Conservation (phyloP, 768 basidiomycete genomes). For the Pleurotus djamor region DNA sequence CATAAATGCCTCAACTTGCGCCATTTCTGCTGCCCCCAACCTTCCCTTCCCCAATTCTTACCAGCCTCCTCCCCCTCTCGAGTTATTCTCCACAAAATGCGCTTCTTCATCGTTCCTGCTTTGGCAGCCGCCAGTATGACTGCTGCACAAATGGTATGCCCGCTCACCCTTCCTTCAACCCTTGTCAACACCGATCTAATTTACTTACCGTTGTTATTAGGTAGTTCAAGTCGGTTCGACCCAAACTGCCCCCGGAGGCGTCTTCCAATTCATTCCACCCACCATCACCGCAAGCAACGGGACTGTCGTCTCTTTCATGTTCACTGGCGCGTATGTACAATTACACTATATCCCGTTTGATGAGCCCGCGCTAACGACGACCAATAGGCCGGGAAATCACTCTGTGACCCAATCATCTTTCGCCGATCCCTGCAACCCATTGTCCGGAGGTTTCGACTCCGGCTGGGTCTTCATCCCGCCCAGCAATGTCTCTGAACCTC, state of each 20-base stretch:
- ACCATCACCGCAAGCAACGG: slow-evolving; percentile 39
- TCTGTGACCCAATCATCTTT: slow-evolving; percentile 51
- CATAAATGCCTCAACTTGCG: neutral
- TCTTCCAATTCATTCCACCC: slow-evolving; percentile 45
- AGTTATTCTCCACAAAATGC: neutral
- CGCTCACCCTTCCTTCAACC: neutral
- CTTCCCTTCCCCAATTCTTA: neutral
- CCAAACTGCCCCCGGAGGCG: slow-evolving; percentile 23
- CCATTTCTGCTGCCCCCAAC: neutral
- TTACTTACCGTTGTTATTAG: slow-evolving; percentile 12
- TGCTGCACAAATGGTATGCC: slow-evolving; percentile 1
- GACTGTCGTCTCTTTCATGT: slow-evolving; percentile 47
- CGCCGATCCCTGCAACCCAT: slow-evolving; percentile 39
- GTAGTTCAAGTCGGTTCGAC: slow-evolving; percentile 37
- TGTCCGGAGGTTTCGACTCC: slow-evolving; percentile 51
- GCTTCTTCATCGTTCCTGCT: neutral
- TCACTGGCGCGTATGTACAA: slow-evolving; percentile 37
- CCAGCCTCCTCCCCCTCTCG: neutral
- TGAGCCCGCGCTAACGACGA: neutral
- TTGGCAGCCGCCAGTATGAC: neutral
- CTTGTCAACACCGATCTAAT: neutral
- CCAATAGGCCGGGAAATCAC: slow-evolving; percentile 47
- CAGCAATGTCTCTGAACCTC: slow-evolving; percentile 19
- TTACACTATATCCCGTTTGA: neutral
- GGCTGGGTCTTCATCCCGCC: slow-evolving; percentile 42